Percentiles rank a stretch among this genome's conserved stretches.
Evolutionary conservation across 139 green algal species (phyloP).

Genomic region (Coelastrella sp.): DNA sequence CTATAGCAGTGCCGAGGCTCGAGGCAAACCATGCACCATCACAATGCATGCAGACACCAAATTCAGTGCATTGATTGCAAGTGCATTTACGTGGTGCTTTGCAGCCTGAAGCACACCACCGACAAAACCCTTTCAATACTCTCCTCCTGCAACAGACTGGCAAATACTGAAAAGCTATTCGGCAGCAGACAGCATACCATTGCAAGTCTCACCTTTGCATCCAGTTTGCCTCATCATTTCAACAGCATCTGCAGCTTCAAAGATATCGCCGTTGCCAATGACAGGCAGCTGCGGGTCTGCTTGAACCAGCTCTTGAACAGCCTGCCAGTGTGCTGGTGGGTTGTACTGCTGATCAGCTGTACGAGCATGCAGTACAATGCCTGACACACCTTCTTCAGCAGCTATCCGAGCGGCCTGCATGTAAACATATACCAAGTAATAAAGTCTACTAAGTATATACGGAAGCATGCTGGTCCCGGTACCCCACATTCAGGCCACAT

Average conservation of each 20-base stretch:
- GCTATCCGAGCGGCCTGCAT: constrained; percentile 49
- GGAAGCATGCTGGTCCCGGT: no score
- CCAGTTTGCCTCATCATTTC: constrained; percentile 58
- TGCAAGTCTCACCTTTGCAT: constrained; percentile 43
- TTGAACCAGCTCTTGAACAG: constrained; percentile 55
- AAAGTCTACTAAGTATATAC: no score
- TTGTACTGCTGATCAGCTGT: constrained; percentile 71
- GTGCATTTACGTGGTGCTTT: not conserved
- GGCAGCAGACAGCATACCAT: not conserved
- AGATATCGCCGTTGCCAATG: constrained; percentile 72
- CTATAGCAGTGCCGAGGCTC: no score
- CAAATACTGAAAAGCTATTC: not conserved
- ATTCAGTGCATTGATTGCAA: not conserved
- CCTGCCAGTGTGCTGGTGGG: constrained; percentile 61
- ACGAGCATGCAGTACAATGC: constrained; percentile 64
- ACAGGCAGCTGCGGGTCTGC: constrained; percentile 56
- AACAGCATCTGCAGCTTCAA: constrained; percentile 59
- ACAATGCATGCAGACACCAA: not conserved
- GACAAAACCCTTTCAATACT: not conserved
- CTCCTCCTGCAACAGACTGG: not conserved
- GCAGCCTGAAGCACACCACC: no score
- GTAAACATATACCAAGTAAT: no score
- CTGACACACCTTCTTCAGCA: constrained; percentile 63
- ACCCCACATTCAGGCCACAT: no score
- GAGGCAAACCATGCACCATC: no score